Evolutionary conservation across 768 basidiomycete species (phyloP).

Genomic region (Tephrocybe sp.): DNA sequence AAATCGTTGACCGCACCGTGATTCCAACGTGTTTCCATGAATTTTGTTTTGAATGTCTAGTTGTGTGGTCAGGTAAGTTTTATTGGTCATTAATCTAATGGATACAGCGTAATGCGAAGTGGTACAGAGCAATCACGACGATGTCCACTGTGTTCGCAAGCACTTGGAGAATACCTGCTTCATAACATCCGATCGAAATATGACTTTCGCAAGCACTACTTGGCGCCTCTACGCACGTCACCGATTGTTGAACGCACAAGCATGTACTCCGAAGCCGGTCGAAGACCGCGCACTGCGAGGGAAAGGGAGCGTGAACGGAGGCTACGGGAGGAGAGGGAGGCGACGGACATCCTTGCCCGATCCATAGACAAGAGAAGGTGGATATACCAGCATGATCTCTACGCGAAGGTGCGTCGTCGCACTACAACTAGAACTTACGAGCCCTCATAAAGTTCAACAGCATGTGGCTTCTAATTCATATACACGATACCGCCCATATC

Average conservation of each 20-base stretch:
- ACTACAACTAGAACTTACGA: neutral
- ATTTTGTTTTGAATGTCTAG: constrained; percentile 91
- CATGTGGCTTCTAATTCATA: constrained; percentile 88
- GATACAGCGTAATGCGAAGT: too few species aligned
- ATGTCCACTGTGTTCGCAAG: constrained; percentile 74
- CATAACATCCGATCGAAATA: constrained; percentile 76
- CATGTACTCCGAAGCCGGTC: constrained; percentile 22
- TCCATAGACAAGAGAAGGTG: constrained; percentile 74
- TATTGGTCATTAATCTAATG: too few species aligned
- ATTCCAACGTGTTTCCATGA: constrained; percentile 88
- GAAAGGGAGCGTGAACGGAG: constrained; percentile 60
- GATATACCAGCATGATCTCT: constrained; percentile 79
- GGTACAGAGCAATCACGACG: constrained; percentile 69
- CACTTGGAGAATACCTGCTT: constrained; percentile 72
- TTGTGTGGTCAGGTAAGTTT: constrained; percentile 82
- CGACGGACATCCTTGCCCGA: constrained; percentile 70
- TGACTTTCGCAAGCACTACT: constrained; percentile 81
- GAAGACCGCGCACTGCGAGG: constrained; percentile 33
- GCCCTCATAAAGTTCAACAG: constrained; percentile 37
- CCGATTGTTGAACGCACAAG: constrained; percentile 25
- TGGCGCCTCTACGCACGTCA: constrained; percentile 62
- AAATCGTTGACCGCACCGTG: constrained; percentile 73
- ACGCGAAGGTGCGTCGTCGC: constrained; percentile 68
- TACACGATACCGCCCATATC: constrained; percentile 88
- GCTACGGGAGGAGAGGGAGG: constrained; percentile 48